These are phyloP conservation scores for Mytilinidion resinicola DNA, from an alignment of 495 filamentous ascomycete genomes.

Conservation along the genomic window DNA sequence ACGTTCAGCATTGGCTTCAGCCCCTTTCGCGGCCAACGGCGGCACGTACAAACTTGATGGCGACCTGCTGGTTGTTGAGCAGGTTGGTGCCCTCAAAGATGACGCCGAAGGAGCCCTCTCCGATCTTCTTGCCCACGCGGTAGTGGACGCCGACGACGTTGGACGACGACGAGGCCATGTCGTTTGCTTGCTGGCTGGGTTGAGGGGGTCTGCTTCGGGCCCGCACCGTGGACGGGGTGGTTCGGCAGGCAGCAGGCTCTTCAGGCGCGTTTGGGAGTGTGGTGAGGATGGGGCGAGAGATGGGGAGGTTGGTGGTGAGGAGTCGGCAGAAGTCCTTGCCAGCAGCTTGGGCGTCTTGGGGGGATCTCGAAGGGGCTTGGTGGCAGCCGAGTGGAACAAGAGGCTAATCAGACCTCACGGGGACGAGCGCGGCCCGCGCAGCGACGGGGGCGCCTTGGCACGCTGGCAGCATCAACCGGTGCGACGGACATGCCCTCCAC, in stretches of 20 bases:
- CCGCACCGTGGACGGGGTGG: background rate
- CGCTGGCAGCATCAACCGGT: no score
- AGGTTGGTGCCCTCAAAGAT: slow-evolving; percentile 99
- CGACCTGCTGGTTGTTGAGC: slow-evolving; percentile 97
- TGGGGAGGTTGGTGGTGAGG: background rate
- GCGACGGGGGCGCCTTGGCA: no score
- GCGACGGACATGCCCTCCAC: no score
- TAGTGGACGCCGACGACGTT: slow-evolving; percentile 99
- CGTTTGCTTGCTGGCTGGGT: slow-evolving; percentile 6
- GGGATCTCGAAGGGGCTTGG: background rate
- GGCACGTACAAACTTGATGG: slow-evolving; percentile 95
- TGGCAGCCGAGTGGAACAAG: background rate
- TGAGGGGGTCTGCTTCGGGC: background rate
- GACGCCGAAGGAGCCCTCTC: slow-evolving; percentile 97
- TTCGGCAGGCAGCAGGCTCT: no score
- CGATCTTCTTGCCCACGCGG: slow-evolving; percentile 98
- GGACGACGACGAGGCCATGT: slow-evolving; percentile 89
- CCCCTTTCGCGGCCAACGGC: background rate
- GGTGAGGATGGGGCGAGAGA: background rate
- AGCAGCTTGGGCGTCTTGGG: no score
- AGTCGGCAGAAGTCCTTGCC: no score
- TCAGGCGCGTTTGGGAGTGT: background rate
- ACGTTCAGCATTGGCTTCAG: background rate
- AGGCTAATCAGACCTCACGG: no score
- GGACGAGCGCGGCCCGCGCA: no score